Conservation (phyloP, 2,329 filamentous ascomycete genomes). For the Nothopassalora personata region DNA sequence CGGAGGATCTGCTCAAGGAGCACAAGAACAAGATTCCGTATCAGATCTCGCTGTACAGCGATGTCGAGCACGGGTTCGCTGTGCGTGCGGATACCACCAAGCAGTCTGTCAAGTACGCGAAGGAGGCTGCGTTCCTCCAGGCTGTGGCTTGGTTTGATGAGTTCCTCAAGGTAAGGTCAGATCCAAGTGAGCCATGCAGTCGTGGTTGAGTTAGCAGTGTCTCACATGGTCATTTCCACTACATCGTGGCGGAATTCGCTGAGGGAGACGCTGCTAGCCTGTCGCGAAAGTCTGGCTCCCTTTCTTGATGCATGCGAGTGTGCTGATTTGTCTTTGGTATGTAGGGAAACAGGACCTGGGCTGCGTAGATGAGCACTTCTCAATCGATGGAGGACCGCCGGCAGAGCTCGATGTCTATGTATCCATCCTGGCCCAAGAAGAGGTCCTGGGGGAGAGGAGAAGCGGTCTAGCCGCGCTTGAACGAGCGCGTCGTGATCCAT, state of each 20-base stretch:
- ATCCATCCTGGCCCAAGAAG: neutral
- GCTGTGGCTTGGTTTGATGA: slow-evolving; percentile 72
- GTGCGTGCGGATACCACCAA: slow-evolving; percentile 60
- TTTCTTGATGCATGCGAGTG: too few relatives aligned
- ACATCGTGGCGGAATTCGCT: too few relatives aligned
- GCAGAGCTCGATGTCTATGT: neutral
- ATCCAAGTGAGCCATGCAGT: slow-evolving; percentile 6
- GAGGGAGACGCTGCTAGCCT: too few relatives aligned
- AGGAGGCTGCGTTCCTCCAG: slow-evolving; percentile 76
- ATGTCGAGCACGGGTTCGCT: slow-evolving; percentile 68
- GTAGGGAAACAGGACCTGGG: slow-evolving; percentile 3
- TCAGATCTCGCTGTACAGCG: slow-evolving; percentile 71
- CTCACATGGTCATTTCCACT: too few relatives aligned
- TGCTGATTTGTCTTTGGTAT: too few relatives aligned
- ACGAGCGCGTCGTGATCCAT: neutral
- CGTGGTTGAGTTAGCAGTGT: slow-evolving; percentile 13
- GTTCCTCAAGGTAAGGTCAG: slow-evolving; percentile 41
- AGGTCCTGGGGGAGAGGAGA: neutral
- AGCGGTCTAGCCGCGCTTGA: neutral
- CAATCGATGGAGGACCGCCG: neutral
- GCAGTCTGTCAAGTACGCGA: slow-evolving; percentile 59
- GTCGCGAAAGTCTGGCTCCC: too few relatives aligned
- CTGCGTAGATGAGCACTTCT: neutral
- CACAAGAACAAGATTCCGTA: slow-evolving; percentile 54
- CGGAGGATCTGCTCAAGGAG: slow-evolving; percentile 55